A percentile compares a stretch with the other conserved stretches of the same genome.
phyloP scores from a whole-genome alignment of 805 yeast species.

The Limtongia smithiae region DNA sequence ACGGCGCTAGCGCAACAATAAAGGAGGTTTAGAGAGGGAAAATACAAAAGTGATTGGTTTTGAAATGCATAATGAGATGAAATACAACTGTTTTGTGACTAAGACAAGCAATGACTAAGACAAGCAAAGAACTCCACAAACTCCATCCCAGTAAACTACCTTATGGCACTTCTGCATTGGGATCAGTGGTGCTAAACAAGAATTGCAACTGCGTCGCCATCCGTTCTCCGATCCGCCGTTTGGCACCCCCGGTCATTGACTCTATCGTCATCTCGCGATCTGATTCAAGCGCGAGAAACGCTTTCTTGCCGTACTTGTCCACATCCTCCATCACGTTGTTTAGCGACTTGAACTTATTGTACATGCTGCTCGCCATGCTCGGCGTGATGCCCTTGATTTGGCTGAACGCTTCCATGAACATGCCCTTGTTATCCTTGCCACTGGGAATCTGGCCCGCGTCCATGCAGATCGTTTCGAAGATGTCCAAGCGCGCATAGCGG shows the following conservation, averaged over 20 bases:
- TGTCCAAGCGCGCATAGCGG: conserved; percentile 9
- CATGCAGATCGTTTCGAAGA: conserved; percentile 21
- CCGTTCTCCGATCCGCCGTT: conserved; percentile 14
- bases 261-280: background rate
- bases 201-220: conserved; percentile 14
- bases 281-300: conserved; percentile 6
- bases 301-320: conserved; percentile 1
- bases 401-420: conserved; percentile 15
- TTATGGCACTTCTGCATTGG: conserved; percentile 16
- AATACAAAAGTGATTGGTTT: no score
- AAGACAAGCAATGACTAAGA: no score
- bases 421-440: conserved; percentile 13
- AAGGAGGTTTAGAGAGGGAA: no score
- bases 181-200: conserved; percentile 17
- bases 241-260: background rate
- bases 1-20: background rate
- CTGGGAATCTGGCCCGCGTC: conserved; percentile 23
- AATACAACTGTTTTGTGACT: no score
- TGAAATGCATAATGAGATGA: no score
- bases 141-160: no score
- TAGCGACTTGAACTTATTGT: conserved; percentile 10
- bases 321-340: conserved; percentile 16
- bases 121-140: no score
- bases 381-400: conserved; percentile 22
- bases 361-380: conserved; percentile 11